phyloP scores from a whole-genome alignment of 345 rosid species.

The Viola odorata region DNA sequence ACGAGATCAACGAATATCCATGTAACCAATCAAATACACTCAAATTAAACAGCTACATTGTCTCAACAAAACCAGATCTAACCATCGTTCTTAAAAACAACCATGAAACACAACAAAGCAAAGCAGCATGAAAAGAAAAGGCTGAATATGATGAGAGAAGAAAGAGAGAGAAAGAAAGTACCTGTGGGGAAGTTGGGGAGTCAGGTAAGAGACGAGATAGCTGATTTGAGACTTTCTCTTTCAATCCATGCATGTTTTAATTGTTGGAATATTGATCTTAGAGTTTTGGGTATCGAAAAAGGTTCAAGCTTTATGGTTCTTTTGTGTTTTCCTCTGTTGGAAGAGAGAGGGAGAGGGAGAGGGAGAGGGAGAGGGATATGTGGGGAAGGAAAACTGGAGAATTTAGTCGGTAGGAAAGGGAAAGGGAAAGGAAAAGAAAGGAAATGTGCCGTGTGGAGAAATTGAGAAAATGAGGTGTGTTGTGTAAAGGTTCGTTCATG shows the following conservation, averaged over 20 bases:
- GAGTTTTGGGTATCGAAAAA: neutral
- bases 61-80: constrained; percentile 20
- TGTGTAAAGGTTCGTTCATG: too few relatives aligned
- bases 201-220: constrained; percentile 63
- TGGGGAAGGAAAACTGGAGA: too few relatives aligned
- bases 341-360: too few relatives aligned
- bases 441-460: too few relatives aligned
- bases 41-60: constrained; percentile 19
- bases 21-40: neutral
- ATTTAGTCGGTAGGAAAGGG: too few relatives aligned
- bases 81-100: neutral
- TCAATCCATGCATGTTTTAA: constrained; percentile 47
- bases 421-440: too few relatives aligned
- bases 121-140: constrained; percentile 7
- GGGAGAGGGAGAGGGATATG: too few relatives aligned
- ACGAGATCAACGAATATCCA: neutral
- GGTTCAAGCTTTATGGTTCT: constrained; percentile 69
- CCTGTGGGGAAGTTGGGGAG: constrained; percentile 25
- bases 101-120: neutral
- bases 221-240: constrained; percentile 64
- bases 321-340: too few relatives aligned
- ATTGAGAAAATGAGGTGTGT: too few relatives aligned
- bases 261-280: too few relatives aligned
- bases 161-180: constrained; percentile 22
- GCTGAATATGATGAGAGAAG: constrained; percentile 30